A percentile compares a stretch with the other conserved stretches of the same genome.
Conservation (phyloP, 2,329 filamentous ascomycete genomes). For the Penicillium psychrosexuale region DNA sequence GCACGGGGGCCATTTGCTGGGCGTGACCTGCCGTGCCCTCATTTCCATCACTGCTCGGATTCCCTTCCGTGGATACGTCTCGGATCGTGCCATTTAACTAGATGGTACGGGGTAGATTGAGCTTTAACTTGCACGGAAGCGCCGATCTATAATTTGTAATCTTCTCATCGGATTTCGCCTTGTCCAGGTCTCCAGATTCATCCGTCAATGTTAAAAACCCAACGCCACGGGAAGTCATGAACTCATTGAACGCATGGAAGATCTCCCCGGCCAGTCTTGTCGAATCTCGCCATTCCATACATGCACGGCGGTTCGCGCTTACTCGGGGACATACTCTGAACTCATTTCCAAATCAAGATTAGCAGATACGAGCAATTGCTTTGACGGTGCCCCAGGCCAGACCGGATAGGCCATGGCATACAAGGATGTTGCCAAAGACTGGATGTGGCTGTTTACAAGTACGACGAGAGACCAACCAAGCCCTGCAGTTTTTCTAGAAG, state of each 20-base stretch:
- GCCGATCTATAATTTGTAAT: not conserved
- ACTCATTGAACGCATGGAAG: not conserved
- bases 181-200: not conserved
- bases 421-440: not conserved
- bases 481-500: not conserved
- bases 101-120: not conserved
- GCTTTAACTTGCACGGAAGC: not conserved
- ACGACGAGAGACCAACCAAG: not conserved
- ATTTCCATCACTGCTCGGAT: not conserved
- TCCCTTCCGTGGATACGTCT: not conserved
- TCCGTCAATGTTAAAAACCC: not conserved
- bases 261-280: not conserved
- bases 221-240: not conserved
- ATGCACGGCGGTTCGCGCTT: not conserved
- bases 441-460: not conserved
- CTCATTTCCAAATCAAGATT: not conserved
- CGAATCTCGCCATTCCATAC: not conserved
- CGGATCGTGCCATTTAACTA: not conserved
- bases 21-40: not conserved
- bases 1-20: not conserved
- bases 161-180: not conserved
- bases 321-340: not conserved
- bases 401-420: not conserved
- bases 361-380: not conserved
- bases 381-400: not conserved